Conservation (phyloP, 176 grass and related monocot species). For the Luzula sylvatica region DNA sequence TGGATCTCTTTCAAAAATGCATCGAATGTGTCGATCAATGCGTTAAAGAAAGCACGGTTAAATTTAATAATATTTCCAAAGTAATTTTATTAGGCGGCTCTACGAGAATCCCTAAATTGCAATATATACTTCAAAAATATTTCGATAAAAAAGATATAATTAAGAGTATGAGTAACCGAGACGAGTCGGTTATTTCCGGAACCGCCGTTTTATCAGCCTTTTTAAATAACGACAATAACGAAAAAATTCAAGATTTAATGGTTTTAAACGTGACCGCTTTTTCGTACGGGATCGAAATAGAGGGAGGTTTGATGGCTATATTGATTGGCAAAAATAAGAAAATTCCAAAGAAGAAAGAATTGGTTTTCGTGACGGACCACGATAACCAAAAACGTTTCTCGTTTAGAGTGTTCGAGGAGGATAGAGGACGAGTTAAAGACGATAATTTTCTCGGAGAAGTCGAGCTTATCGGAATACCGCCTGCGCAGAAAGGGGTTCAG, state of each 20-base stretch:
- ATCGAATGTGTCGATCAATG: constrained; percentile 12
- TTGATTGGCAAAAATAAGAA: constrained; percentile 10
- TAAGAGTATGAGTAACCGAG: background rate
- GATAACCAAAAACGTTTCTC: constrained; percentile 21
- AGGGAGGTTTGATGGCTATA: background rate
- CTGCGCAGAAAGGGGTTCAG: background rate
- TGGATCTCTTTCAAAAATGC: constrained; percentile 16
- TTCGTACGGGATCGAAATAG: constrained; percentile 7
- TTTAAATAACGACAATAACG: constrained; percentile 5
- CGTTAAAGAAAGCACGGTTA: constrained; percentile 6
- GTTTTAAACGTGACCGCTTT: constrained; percentile 3
- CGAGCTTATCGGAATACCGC: constrained; percentile 10
- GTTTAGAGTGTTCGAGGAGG: constrained; percentile 9
- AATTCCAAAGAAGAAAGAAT: constrained; percentile 15
- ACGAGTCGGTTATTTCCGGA: constrained; percentile 1
- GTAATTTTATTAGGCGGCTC: constrained; percentile 13
- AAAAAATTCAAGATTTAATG: constrained; percentile 10
- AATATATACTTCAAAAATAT: constrained; percentile 1
- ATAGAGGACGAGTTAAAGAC: background rate
- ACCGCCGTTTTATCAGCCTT: constrained; percentile 10
- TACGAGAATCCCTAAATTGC: constrained; percentile 11
- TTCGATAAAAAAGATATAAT: constrained; percentile 4
- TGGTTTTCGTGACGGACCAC: constrained; percentile 8
- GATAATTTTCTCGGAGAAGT: constrained; percentile 15
- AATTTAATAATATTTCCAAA: background rate